A percentile compares a stretch with the other conserved stretches of the same genome.
These are phyloP conservation scores for Botrytis elliptica DNA, from an alignment of 2,329 filamentous ascomycete genomes.

Conservation along the genomic window DNA sequence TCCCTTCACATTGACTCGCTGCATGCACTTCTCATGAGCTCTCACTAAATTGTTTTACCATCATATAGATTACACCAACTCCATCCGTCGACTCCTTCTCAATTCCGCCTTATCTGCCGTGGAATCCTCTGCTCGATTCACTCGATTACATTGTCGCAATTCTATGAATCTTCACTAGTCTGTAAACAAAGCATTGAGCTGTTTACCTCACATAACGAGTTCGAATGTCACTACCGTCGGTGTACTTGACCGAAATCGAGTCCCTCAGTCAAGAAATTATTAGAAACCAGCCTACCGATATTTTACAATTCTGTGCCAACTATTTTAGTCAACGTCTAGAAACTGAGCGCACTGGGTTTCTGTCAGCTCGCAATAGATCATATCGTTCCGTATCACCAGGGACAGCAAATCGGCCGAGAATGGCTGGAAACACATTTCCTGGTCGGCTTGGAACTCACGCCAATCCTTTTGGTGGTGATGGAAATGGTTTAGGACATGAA, in stretches of 20 bases:
- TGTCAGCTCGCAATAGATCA: conserved; percentile 41
- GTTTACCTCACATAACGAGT: conserved; percentile 7
- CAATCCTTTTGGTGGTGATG: conserved; percentile 69
- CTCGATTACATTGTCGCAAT: neutral
- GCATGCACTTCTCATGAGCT: neutral
- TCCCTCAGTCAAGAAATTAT: conserved; percentile 61
- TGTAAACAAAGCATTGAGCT: conserved; percentile 19
- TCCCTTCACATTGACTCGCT: neutral
- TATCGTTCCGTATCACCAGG: conserved; percentile 39
- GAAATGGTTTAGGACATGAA: conserved; percentile 30
- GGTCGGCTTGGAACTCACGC: conserved; percentile 65
- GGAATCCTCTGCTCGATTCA: conserved; percentile 8
- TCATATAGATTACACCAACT: conserved; percentile 6
- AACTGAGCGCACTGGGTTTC: conserved; percentile 59
- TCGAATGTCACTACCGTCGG: conserved; percentile 50
- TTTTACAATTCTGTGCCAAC: conserved; percentile 69
- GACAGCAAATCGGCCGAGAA: conserved; percentile 43
- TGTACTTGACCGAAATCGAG: conserved; percentile 62
- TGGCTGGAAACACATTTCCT: conserved; percentile 75
- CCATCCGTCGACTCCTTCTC: conserved; percentile 1
- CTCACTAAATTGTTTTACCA: conserved; percentile 9
- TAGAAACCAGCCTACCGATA: conserved; percentile 58
- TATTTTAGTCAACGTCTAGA: conserved; percentile 65
- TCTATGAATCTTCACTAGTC: conserved; percentile 6
- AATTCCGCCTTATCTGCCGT: conserved; percentile 9